Evolutionary conservation across 2,329 filamentous ascomycete species (phyloP).

Genomic region (Phyllosticta paracitricarpa): DNA sequence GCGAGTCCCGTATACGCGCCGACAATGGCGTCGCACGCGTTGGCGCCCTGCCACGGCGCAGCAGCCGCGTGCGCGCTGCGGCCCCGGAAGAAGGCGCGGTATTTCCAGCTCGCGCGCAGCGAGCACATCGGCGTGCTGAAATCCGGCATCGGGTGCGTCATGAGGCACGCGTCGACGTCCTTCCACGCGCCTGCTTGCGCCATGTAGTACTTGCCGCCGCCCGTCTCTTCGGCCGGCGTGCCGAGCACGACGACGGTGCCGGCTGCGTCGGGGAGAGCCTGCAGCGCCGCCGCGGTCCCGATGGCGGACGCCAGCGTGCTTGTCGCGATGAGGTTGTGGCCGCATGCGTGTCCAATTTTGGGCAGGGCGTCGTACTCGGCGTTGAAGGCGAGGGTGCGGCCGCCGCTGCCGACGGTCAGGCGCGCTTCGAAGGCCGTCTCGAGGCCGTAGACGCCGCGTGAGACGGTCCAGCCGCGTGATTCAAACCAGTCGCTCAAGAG

Average conservation of each 20-base stretch:
- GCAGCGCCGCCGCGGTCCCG: conserved; percentile 24
- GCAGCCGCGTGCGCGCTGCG: conserved; percentile 28
- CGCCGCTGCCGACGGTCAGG: conserved; percentile 31
- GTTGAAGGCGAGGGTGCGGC: conserved; percentile 37
- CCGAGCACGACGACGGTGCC: conserved; percentile 33
- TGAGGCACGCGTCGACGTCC: conserved; percentile 20
- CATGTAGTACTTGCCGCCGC: conserved; percentile 38
- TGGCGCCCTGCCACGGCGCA: conserved; percentile 18
- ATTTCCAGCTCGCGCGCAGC: conserved; percentile 30
- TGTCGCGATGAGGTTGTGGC: conserved; percentile 36
- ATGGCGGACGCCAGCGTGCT: conserved; percentile 29
- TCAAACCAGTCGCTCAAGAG: conserved; percentile 40
- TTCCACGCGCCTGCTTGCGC: conserved; percentile 34
- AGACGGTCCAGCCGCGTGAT: conserved; percentile 41
- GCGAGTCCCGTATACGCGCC: conserved; percentile 18
- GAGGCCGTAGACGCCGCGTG: conserved; percentile 41
- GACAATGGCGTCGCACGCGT: conserved; percentile 23
- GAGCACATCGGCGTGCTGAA: conserved; percentile 41
- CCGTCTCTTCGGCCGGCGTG: conserved; percentile 38
- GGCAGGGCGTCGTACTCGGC: conserved; percentile 33
- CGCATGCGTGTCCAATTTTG: conserved; percentile 36
- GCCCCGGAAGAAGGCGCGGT: conserved; percentile 31
- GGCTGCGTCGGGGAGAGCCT: conserved; percentile 15
- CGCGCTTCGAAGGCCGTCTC: conserved; percentile 45
- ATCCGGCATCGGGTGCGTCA: conserved; percentile 30